Percentiles rank a stretch among this genome's conserved stretches.
phyloP scores from a whole-genome alignment of 2,329 filamentous ascomycete species.

The Stachybotrys chlorohalonatus region DNA sequence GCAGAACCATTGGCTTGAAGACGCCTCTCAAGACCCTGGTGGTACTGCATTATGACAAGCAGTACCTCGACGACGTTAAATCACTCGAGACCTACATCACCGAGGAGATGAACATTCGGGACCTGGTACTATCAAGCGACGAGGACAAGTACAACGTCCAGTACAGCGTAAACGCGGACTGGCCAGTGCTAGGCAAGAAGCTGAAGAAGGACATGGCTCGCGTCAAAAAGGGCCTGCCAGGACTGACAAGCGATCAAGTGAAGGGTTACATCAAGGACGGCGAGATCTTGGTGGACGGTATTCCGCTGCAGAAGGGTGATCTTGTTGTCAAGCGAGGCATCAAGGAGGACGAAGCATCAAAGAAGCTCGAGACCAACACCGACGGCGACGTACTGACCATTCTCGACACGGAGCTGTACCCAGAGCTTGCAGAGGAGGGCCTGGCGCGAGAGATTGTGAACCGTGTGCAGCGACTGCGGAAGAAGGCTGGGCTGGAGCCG shows the following conservation, averaged over 20 bases:
- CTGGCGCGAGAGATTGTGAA: constrained; percentile 88
- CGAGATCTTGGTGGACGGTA: constrained; percentile 76
- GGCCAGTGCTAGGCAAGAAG: constrained; percentile 93
- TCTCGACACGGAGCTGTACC: constrained; percentile 72
- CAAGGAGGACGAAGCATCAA: constrained; percentile 60
- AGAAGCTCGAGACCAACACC: constrained; percentile 76
- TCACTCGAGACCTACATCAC: constrained; percentile 81
- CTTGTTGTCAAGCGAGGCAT: constrained; percentile 69
- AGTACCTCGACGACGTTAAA: constrained; percentile 80
- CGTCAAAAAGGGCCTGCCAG: constrained; percentile 83
- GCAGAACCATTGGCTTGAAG: constrained; percentile 77
- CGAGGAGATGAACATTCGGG: constrained; percentile 85
- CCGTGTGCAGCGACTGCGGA: constrained; percentile 82
- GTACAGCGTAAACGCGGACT: constrained; percentile 84
- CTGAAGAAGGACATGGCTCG: constrained; percentile 88
- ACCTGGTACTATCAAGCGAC: constrained; percentile 75
- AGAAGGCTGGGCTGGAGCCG: constrained; percentile 82
- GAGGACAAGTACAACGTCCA: constrained; percentile 88
- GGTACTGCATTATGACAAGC: constrained; percentile 73
- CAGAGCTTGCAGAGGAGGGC: constrained; percentile 81
- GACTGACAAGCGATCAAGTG: constrained; percentile 69
- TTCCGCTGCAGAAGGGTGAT: constrained; percentile 73
- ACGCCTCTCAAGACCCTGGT: constrained; percentile 83
- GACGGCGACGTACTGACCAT: constrained; percentile 87
- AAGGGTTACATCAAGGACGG: constrained; percentile 66